Percentiles rank a stretch among this genome's conserved stretches.
phyloP scores from a whole-genome alignment of 2,329 filamentous ascomycete species.

The Rhytidhysteron rufulum region DNA sequence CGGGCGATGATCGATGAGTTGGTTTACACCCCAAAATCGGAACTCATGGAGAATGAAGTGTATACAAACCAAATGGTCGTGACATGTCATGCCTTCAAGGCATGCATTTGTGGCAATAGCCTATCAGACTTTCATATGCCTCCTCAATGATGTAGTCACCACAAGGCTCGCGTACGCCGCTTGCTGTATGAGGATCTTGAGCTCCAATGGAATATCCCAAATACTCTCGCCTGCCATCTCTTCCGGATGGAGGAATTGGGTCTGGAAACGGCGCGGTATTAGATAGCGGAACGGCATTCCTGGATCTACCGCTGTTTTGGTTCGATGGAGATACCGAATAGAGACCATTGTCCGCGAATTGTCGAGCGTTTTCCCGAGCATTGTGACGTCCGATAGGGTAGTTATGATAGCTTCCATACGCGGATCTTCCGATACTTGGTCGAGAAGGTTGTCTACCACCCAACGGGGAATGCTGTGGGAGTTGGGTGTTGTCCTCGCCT shows the following conservation, averaged over 20 bases:
- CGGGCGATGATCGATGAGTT: no score
- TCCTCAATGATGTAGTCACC: background rate
- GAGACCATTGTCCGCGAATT: background rate
- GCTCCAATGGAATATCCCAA: background rate
- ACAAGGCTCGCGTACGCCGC: no score
- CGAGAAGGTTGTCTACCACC: background rate
- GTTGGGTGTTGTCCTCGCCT: background rate
- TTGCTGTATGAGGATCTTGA: background rate
- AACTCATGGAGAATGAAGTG: no score
- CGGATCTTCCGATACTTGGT: background rate
- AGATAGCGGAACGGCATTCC: slow-evolving; percentile 24
- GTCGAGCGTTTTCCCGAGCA: background rate
- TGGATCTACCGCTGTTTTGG: background rate
- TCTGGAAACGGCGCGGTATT: slow-evolving; percentile 27
- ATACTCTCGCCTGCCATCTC: background rate
- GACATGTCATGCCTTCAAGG: no score
- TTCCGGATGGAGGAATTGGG: slow-evolving; percentile 12
- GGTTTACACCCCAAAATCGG: no score
- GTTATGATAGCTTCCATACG: background rate
- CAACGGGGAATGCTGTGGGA: background rate
- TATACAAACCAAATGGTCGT: no score
- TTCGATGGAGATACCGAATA: background rate
- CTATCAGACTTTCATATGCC: background rate
- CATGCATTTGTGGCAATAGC: background rate
- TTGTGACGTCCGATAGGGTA: background rate